Base-by-base conservation (phyloP, 371 early-diverging fungal species). In the Mortierella sp. region DNA sequence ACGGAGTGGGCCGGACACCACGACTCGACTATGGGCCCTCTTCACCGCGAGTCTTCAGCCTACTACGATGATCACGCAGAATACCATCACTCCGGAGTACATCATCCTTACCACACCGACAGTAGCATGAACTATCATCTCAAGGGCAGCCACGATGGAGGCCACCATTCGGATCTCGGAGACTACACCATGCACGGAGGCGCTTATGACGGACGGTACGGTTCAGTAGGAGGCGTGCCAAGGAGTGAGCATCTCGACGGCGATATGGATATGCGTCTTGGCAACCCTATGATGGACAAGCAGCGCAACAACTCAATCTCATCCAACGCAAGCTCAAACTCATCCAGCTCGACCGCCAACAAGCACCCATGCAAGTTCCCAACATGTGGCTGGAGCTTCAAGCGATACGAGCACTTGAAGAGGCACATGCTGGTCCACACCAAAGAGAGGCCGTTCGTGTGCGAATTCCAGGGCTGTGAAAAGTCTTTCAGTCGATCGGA, bases 331-430 rank as follows among this genome's bases (percentile, higher is more conserved):
- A 83, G 80, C 77, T 80, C 80, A 19, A 60, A 74, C n/a, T 78
- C 78, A 0, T 84, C 80, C 13, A 58, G 24, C 55, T 79, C 79
- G 10, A 50, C 73, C 3, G 77, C 71, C 24, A 90, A 91, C 73
- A 91, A 91, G 75, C 93, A 93, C 77, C 88, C 89, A 3, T 92
- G 92, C 84, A 89, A 89, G 44, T 90, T 89, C 77, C 87, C 91
- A 19, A 88, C 83, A 38, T 93, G 93, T 76, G 90, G 90, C 24
- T 91, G 92, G 92, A 92, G 92, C 65, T 93, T 93, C 82, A 97
- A 96, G 87, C 90, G 97, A 34, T 94, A 91, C 81, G 97, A 97
- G 79, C 97, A 97, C 82, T 86, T 97, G 71, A 95, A 96, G 75
- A 84, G 98, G 14, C 97, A 96, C 80, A 92, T 93, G 90, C 81